A percentile compares a stretch with the other conserved stretches of the same genome.
Conservation (phyloP, 148 eudicot species). For the Silene conica region DNA sequence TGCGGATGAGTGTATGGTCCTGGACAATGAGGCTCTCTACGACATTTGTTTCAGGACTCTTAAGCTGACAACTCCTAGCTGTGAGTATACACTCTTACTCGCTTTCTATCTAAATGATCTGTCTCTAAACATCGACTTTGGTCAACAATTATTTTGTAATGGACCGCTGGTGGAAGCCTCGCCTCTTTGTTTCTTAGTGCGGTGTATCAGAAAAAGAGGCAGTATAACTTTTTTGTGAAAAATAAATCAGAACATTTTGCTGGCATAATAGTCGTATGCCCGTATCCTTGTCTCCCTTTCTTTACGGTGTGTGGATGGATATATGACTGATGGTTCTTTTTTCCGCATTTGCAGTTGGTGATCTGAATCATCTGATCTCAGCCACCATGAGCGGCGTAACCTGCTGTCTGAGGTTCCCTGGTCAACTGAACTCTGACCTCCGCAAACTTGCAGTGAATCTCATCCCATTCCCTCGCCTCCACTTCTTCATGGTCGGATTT, state of each 20-base stretch:
- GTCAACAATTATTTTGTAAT: too few relatives aligned
- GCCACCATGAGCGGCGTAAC: slow-evolving; percentile 11
- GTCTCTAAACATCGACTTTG: background rate
- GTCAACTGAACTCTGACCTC: slow-evolving; percentile 12
- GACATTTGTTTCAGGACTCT: slow-evolving; percentile 10
- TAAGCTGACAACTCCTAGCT: slow-evolving; percentile 6
- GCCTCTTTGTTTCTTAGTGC: too few relatives aligned
- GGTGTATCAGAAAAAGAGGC: too few relatives aligned
- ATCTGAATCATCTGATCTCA: slow-evolving; percentile 6
- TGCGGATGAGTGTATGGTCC: slow-evolving; percentile 6
- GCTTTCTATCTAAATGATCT: background rate
- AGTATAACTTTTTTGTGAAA: too few relatives aligned
- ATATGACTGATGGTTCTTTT: background rate
- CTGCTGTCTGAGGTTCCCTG: slow-evolving; percentile 9
- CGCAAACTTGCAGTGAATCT: slow-evolving; percentile 10
- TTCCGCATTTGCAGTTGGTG: background rate
- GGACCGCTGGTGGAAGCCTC: too few relatives aligned
- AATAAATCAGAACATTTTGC: too few relatives aligned
- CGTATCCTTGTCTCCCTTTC: background rate
- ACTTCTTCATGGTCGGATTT: slow-evolving; percentile 51
- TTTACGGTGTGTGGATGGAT: background rate
- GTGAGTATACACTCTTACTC: background rate
- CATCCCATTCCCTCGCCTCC: slow-evolving; percentile 22
- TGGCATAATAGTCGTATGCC: too few relatives aligned
- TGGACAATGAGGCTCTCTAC: slow-evolving; percentile 7